phyloP scores from a whole-genome alignment of 495 filamentous ascomycete species.

The Elaphomyces granulatus region DNA sequence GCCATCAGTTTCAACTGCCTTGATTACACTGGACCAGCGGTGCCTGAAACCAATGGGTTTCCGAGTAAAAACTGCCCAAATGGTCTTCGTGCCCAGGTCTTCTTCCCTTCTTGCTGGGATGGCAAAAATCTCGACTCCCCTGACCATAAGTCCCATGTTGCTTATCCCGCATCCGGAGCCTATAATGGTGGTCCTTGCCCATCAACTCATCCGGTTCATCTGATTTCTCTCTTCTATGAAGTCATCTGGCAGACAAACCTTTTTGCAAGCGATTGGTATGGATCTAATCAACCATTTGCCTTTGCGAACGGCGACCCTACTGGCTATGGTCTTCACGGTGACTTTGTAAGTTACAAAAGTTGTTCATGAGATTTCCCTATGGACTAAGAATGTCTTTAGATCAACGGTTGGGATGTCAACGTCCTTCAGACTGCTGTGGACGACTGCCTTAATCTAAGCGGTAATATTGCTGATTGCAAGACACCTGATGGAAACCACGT shows the following conservation, averaged over 20 bases:
- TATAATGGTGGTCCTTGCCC: slow-evolving; percentile 18
- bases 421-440: slow-evolving; percentile 46
- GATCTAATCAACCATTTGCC: slow-evolving; percentile 32
- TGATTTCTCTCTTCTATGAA: slow-evolving; percentile 56
- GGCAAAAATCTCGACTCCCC: slow-evolving; percentile 38
- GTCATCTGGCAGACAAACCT: slow-evolving; percentile 46
- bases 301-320: slow-evolving; percentile 23
- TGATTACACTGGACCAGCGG: slow-evolving; percentile 5
- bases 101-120: slow-evolving; percentile 45
- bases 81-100: slow-evolving; percentile 45
- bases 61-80: slow-evolving; percentile 43
- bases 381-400: slow-evolving; percentile 6
- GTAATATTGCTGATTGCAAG: slow-evolving; percentile 38
- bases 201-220: slow-evolving; percentile 38
- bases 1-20: slow-evolving; percentile 17
- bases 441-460: slow-evolving; percentile 38
- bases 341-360: slow-evolving; percentile 9
- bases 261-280: slow-evolving; percentile 32
- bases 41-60: slow-evolving; percentile 23
- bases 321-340: slow-evolving; percentile 18
- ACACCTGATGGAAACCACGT: slow-evolving; percentile 15
- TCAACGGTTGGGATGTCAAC: slow-evolving; percentile 54
- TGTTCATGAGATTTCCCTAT: neutral
- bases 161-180: slow-evolving; percentile 16
- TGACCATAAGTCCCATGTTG: slow-evolving; percentile 36